Evolutionary conservation across 148 eudicot species (phyloP).

Genomic region (Camellia granthamiana): DNA sequence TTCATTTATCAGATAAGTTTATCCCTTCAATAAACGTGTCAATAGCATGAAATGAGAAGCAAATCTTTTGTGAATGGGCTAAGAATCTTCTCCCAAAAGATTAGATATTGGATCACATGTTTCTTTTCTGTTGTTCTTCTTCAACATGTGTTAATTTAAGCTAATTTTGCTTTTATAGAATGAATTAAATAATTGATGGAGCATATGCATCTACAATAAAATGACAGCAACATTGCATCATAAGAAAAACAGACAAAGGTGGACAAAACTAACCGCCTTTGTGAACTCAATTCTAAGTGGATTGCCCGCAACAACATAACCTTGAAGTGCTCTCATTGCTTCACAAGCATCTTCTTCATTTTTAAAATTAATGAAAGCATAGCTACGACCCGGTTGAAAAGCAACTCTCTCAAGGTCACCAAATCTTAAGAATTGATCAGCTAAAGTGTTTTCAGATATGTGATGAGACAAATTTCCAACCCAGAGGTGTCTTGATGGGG

Average conservation of each 20-base stretch:
- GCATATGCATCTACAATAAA: conserved; percentile 16
- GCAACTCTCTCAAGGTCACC: conserved; percentile 78
- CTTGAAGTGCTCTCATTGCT: conserved; percentile 69
- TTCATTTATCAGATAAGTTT: not conserved
- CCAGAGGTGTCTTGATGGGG: conserved; percentile 85
- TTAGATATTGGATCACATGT: not conserved
- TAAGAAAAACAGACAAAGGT: conserved; percentile 34
- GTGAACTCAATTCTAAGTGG: conserved; percentile 84
- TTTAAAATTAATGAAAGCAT: conserved; percentile 65
- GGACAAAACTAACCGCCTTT: conserved; percentile 86
- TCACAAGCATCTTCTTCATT: conserved; percentile 66
- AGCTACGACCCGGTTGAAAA: conserved; percentile 73
- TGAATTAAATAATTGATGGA: conserved; percentile 3
- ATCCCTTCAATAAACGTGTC: not conserved
- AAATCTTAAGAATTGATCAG: conserved; percentile 44
- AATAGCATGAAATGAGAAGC: not conserved
- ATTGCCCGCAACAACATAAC: conserved; percentile 55
- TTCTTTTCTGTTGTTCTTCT: not conserved
- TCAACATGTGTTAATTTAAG: not conserved
- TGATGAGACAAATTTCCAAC: conserved; percentile 63
- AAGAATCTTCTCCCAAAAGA: conserved; percentile 1
- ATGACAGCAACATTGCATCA: conserved; percentile 13
- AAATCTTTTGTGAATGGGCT: not conserved
- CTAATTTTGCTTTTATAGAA: conserved; percentile 9
- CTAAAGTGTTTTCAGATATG: conserved; percentile 36